Evolutionary conservation across 352 stramenopile species (phyloP).

Genomic region (Globisporangium lucens): DNA sequence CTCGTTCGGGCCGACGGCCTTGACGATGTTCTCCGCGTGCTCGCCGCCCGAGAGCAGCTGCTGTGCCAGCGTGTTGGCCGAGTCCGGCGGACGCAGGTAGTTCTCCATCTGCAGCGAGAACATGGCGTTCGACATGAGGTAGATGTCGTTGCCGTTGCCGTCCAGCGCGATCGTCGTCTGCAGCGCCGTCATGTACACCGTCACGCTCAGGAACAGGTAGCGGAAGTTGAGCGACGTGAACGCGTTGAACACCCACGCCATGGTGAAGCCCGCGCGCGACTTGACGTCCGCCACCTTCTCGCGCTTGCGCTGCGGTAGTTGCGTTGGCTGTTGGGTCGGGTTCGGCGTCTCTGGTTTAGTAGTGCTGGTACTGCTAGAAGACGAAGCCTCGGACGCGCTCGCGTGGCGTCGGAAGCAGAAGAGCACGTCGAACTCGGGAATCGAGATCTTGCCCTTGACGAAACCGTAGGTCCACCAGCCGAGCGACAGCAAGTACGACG

Average conservation of each 20-base stretch:
- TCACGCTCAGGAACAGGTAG: slow-evolving; percentile 23
- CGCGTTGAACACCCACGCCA: slow-evolving; percentile 38
- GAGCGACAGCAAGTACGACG: slow-evolving; percentile 40
- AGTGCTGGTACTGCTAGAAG: not conserved
- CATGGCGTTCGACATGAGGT: slow-evolving; percentile 70
- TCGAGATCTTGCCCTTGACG: slow-evolving; percentile 38
- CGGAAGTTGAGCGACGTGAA: slow-evolving; percentile 31
- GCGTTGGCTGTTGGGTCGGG: not conserved
- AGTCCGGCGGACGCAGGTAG: slow-evolving; percentile 43
- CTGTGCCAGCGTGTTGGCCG: slow-evolving; percentile 9
- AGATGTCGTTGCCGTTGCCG: slow-evolving; percentile 48
- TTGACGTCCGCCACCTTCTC: slow-evolving; percentile 3
- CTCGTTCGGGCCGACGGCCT: slow-evolving; percentile 38
- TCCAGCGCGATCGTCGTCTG: slow-evolving; percentile 43
- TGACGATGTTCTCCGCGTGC: slow-evolving; percentile 45
- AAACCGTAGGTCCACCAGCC: slow-evolving; percentile 44
- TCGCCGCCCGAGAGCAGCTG: slow-evolving; percentile 17
- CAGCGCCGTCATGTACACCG: slow-evolving; percentile 30
- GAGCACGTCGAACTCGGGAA: slow-evolving; percentile 44
- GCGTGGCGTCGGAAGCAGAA: slow-evolving; percentile 38
- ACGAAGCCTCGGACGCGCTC: not conserved
- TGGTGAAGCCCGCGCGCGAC: slow-evolving; percentile 14
- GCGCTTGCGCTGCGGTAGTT: slow-evolving; percentile 4
- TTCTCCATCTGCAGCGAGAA: slow-evolving; percentile 54
- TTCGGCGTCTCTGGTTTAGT: not conserved